These are phyloP conservation scores for Aspergillus versicolor DNA, from an alignment of 2,329 filamentous ascomycete species.

Conservation along the genomic window DNA sequence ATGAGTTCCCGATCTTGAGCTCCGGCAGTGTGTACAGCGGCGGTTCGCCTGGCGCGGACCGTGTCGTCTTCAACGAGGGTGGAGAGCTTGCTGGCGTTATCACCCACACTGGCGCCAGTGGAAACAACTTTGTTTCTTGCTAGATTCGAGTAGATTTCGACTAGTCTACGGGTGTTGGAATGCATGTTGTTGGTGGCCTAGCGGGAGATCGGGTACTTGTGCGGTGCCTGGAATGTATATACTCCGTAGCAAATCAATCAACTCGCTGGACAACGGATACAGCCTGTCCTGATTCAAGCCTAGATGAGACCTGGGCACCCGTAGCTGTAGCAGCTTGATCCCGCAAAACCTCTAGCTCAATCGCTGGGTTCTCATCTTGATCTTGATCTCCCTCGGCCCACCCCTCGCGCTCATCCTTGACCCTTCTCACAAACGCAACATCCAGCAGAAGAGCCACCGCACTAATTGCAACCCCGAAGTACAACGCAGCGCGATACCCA, in stretches of 20 bases:
- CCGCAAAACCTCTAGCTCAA: not conserved
- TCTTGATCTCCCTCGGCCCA: constrained; percentile 20
- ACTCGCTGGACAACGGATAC: not conserved
- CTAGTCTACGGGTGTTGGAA: too few relatives aligned
- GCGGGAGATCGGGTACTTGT: not conserved
- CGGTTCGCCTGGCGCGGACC: constrained; percentile 65
- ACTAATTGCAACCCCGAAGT: constrained; percentile 32
- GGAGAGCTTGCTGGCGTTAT: constrained; percentile 63
- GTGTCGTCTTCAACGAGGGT: constrained; percentile 61
- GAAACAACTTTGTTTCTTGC: constrained; percentile 61
- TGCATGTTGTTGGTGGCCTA: not conserved
- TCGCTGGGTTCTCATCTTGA: not conserved
- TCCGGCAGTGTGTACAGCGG: constrained; percentile 54
- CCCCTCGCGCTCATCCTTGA: constrained; percentile 35
- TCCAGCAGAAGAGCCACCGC: constrained; percentile 29
- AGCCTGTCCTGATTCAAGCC: not conserved
- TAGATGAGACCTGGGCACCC: not conserved
- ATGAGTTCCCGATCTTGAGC: constrained; percentile 62
- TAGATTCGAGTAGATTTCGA: not conserved
- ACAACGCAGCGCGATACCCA: constrained; percentile 34
- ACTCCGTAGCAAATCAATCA: not conserved
- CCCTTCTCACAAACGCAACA: constrained; percentile 30
- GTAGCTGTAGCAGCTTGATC: not conserved
- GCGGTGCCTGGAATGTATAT: not conserved
- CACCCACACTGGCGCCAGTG: constrained; percentile 68